phyloP scores from a whole-genome alignment of 2,329 filamentous ascomycete species.

The Chaetomiaceae sp. region DNA sequence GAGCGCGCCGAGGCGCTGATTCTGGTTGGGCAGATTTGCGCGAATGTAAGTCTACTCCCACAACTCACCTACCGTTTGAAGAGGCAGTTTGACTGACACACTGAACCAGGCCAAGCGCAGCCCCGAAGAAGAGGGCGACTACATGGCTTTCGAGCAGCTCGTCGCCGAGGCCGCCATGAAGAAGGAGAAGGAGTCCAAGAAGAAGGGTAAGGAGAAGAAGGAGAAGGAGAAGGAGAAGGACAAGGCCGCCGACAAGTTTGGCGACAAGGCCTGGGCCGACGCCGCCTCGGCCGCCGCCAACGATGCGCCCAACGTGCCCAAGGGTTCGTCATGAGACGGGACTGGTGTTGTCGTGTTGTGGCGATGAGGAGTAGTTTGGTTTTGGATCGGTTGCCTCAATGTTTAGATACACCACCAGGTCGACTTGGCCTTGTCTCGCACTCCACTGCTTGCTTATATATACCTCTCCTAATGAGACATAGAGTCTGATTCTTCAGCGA shows the following conservation, averaged over 20 bases:
- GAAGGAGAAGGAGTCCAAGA: constrained; percentile 81
- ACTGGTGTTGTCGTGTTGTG: not conserved
- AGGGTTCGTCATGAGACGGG: constrained; percentile 10
- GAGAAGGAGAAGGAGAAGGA: constrained; percentile 23
- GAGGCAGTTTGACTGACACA: not conserved
- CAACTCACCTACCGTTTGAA: not conserved
- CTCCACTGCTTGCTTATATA: not conserved
- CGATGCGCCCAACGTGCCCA: constrained; percentile 39
- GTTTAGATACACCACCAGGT: not conserved
- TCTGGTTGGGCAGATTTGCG: constrained; percentile 83
- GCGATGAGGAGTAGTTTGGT: not conserved
- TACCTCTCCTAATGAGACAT: constrained; percentile 8
- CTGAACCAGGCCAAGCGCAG: constrained; percentile 69
- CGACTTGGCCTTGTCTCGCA: not conserved
- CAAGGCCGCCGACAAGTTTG: constrained; percentile 5
- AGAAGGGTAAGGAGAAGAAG: constrained; percentile 54
- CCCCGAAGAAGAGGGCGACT: constrained; percentile 95
- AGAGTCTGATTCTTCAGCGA: constrained; percentile 4
- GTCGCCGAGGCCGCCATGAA: constrained; percentile 95
- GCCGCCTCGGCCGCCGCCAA: constrained; percentile 31
- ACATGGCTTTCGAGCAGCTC: constrained; percentile 97
- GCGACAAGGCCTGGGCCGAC: constrained; percentile 20
- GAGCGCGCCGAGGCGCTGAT: constrained; percentile 88
- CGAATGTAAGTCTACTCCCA: constrained; percentile 59
- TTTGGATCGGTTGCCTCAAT: not conserved